Percentiles rank a stretch among this genome's conserved stretches.
Conservation (phyloP, 225 moss, liverwort and hornwort species). For the Bryum argenteum region DNA sequence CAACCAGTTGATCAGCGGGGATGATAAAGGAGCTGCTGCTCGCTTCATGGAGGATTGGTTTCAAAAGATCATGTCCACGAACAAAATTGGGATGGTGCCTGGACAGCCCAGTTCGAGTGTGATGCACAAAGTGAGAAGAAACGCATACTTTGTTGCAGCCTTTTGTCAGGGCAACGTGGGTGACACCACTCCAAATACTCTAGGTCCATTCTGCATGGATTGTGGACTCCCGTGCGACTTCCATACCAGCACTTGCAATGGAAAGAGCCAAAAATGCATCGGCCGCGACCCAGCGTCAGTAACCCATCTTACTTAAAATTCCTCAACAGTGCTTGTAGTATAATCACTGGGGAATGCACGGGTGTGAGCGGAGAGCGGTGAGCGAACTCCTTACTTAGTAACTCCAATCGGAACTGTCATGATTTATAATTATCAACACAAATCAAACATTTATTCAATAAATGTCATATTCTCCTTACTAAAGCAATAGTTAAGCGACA, state of each 20-base stretch:
- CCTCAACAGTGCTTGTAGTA: too few species aligned
- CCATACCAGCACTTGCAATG: constrained; percentile 56
- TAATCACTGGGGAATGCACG: too few species aligned
- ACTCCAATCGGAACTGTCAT: too few species aligned
- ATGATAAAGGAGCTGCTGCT: constrained; percentile 86
- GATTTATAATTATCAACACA: too few species aligned
- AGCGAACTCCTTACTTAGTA: too few species aligned
- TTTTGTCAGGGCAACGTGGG: constrained; percentile 68
- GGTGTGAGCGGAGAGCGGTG: too few species aligned
- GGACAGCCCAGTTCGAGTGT: constrained; percentile 51
- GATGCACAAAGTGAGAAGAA: constrained; percentile 70
- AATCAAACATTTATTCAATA: too few species aligned
- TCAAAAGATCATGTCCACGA: constrained; percentile 10
- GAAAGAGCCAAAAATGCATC: constrained; percentile 51
- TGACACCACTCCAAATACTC: constrained; percentile 49
- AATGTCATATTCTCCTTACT: too few species aligned
- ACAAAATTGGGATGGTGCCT: constrained; percentile 6
- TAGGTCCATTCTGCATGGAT: constrained; percentile 56
- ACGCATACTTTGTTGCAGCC: constrained; percentile 67
- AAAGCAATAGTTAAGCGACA: too few species aligned
- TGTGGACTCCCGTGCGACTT: constrained; percentile 61
- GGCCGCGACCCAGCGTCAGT: constrained; percentile 60
- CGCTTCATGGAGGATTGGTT: constrained; percentile 91
- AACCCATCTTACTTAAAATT: background rate
- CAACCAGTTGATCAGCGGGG: constrained; percentile 78